Base-by-base conservation (phyloP, 2,329 filamentous ascomycete genomes). In the Talaromyces sp. region DNA sequence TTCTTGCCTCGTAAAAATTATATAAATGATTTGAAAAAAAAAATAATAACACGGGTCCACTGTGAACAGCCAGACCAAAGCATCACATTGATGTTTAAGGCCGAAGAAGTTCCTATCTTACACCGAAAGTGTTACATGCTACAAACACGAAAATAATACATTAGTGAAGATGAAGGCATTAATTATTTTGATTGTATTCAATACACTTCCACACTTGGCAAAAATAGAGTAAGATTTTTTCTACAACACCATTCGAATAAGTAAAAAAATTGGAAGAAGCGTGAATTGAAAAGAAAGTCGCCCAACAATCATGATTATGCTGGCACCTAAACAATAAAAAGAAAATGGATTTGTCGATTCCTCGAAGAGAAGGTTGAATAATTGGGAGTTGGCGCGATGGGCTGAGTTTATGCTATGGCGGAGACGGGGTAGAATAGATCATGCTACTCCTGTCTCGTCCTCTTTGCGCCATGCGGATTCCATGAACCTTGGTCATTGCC, bases 401-500 rank as follows among this genome's bases (percentile, higher is more conserved):
- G 3, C 19, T 19, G 14, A 33, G 14, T 6, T 52, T 3, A 52
- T 33, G 49, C 27, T 33, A 3, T 41, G 14, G 27, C 11, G 49
- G 3, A 22, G n/a, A 31, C 11, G 14, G 22, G 13, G 0, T 13
- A 11, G 22, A 24, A 6, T 5, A 13, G 11, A 31, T 31, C 14
- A 16, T 13, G n/a, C 4, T 79, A 86, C 70, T 93, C 91, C 67
- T 90, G 90, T 68, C 91, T 86, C 69, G 90, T 89, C 69, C 91
- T 84, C 80, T 95, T 95, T 3, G 89, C 88, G 35, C 90, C 90
- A 70, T 94, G 91, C 6, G 91, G 91, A 72, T 94, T 94, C 83
- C 90, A 91, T 78, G 87, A 87, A 63, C 89, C 88, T 35, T 66
- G 64, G 65, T 87, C 83, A 50, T 80, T 80, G 47, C 74, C 60